A percentile compares a stretch with the other conserved stretches of the same genome.
These are phyloP conservation scores for Cyclocybe cylindracea DNA, from an alignment of 768 basidiomycete species.

Conservation along the genomic window DNA sequence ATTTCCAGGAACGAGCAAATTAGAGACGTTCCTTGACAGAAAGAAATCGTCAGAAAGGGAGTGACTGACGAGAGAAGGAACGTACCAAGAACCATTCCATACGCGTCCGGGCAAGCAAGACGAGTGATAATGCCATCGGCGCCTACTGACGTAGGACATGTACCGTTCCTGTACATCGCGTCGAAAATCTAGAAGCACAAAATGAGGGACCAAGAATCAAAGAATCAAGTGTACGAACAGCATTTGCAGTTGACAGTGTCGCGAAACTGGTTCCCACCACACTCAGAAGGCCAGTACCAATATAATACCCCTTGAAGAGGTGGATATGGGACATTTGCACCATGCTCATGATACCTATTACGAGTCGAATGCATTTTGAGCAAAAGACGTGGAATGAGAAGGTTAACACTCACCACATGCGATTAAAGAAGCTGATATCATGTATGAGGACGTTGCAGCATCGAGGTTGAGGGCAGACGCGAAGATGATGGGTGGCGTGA, in stretches of 20 bases:
- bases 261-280: conserved; percentile 85
- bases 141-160: conserved; percentile 60
- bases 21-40: conserved; percentile 61
- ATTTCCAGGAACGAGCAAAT: conserved; percentile 83
- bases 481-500: conserved; percentile 84
- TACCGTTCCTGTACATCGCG: conserved; percentile 77
- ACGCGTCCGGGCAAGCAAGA: conserved; percentile 75
- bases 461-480: conserved; percentile 64
- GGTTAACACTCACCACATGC: conserved; percentile 57
- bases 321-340: conserved; percentile 77
- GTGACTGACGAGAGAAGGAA: not conserved
- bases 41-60: not conserved
- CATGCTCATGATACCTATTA: conserved; percentile 68
- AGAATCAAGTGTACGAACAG: conserved; percentile 41
- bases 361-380: not conserved
- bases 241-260: conserved; percentile 71
- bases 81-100: conserved; percentile 73
- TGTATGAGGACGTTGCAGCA: conserved; percentile 60
- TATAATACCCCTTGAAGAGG: conserved; percentile 62
- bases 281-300: conserved; percentile 80
- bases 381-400: not conserved
- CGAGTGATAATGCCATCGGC: conserved; percentile 62
- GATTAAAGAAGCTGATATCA: conserved; percentile 82
- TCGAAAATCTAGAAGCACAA: conserved; percentile 58
- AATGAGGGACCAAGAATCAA: not conserved